These are phyloP conservation scores for Mikania micrantha DNA, from an alignment of 129 eudicot species.

Conservation along the genomic window DNA sequence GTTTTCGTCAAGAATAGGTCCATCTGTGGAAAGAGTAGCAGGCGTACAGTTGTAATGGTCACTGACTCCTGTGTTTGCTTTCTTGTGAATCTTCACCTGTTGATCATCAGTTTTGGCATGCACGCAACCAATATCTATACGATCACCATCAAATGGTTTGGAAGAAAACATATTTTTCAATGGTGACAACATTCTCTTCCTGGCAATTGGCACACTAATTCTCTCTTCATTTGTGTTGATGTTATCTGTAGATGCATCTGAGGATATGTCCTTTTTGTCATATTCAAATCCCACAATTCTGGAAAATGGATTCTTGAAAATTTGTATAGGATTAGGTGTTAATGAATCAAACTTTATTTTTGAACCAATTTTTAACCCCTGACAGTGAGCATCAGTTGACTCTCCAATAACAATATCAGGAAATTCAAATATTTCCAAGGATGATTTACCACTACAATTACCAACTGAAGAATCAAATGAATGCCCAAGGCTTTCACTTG, in stretches of 20 bases:
- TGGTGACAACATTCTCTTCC: constrained; percentile 70
- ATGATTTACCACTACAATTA: constrained; percentile 25
- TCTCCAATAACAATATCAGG: constrained; percentile 32
- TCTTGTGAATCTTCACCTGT: constrained; percentile 39
- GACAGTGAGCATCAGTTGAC: background rate
- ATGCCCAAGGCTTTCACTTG: constrained; percentile 20
- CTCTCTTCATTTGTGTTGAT: constrained; percentile 21
- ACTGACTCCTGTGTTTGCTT: constrained; percentile 42
- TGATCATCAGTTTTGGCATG: constrained; percentile 19
- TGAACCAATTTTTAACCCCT: constrained; percentile 20
- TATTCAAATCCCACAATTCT: constrained; percentile 67
- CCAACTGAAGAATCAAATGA: constrained; percentile 25
- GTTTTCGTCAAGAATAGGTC: constrained; percentile 48
- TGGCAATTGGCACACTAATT: constrained; percentile 34
- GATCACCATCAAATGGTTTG: constrained; percentile 36
- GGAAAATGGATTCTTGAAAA: constrained; percentile 39
- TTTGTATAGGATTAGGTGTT: constrained; percentile 26
- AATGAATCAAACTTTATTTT: constrained; percentile 22
- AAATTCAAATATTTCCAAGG: constrained; percentile 19
- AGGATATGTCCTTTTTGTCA: constrained; percentile 22
- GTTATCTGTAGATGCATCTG: constrained; percentile 13
- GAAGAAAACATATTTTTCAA: constrained; percentile 37
- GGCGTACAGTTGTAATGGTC: constrained; percentile 21
- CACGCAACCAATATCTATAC: constrained; percentile 36
- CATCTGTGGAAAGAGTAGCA: constrained; percentile 49